Percentiles rank a stretch among this genome's conserved stretches.
Evolutionary conservation across 768 basidiomycete genomes (phyloP).

Genomic region (Mycena kentingensis): DNA sequence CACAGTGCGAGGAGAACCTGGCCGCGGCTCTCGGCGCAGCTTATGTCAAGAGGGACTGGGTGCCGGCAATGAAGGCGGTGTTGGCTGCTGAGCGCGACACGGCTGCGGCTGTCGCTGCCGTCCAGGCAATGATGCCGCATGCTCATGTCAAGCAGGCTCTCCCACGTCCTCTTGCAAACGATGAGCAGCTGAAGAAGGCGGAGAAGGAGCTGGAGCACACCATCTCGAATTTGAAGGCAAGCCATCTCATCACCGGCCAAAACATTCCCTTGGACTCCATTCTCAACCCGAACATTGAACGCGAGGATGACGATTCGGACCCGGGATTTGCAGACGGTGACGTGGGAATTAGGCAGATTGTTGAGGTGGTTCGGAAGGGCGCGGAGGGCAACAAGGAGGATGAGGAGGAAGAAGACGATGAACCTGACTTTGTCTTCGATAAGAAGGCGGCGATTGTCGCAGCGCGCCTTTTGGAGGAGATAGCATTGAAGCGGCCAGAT

Average conservation of each 20-base stretch:
- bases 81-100: constrained; percentile 19
- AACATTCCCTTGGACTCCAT: constrained; percentile 14
- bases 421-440: not conserved
- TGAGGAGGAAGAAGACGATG: not conserved
- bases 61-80: constrained; percentile 9
- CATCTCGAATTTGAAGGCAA: constrained; percentile 11
- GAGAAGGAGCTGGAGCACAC: constrained; percentile 17
- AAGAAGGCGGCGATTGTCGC: not conserved
- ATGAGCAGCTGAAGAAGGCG: constrained; percentile 1
- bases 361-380: not conserved
- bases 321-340: constrained; percentile 12
- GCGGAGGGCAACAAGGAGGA: not conserved
- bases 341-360: not conserved
- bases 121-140: not conserved
- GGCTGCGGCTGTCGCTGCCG: constrained; percentile 6
- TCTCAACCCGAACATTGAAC: constrained; percentile 22
- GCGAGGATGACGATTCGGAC: constrained; percentile 9
- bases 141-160: not conserved
- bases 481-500: too few species aligned
- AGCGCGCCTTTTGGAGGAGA: too few species aligned
- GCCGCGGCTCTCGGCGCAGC: constrained; percentile 2
- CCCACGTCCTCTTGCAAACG: not conserved
- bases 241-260: constrained; percentile 17
- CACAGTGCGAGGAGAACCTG: too few species aligned
- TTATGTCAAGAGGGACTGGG: constrained; percentile 15